These are phyloP conservation scores for Aspergillus diversus DNA, from an alignment of 495 filamentous ascomycete genomes.

Conservation along the genomic window DNA sequence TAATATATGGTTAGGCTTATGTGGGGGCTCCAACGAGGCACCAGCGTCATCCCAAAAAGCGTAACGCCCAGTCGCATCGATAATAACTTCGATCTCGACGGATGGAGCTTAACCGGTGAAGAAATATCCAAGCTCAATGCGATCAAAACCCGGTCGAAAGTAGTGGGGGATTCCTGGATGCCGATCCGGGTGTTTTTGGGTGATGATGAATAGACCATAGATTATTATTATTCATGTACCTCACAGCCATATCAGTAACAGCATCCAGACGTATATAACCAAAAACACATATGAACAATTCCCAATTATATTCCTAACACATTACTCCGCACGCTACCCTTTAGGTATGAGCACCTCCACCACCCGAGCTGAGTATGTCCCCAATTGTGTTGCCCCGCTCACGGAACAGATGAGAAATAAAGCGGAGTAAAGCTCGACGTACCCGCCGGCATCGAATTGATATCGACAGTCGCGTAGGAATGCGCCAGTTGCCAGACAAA, in stretches of 20 bases:
- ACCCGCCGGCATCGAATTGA: neutral
- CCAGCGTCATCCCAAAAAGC: neutral
- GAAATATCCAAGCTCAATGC: neutral
- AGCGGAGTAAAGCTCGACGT: no score
- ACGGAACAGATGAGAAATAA: no score
- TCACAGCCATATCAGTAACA: no score
- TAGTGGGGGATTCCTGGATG: constrained; percentile 15
- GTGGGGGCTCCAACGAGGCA: neutral
- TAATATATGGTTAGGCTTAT: no score
- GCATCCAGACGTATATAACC: no score
- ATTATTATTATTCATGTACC: no score
- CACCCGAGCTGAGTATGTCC: no score
- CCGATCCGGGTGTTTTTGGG: constrained; percentile 8
- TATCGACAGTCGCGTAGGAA: neutral
- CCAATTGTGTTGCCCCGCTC: no score
- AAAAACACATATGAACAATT: no score
- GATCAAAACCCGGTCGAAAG: constrained; percentile 12
- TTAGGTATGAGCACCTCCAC: no score
- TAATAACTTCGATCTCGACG: constrained; percentile 13
- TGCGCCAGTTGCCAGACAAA: neutral
- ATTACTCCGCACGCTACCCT: no score
- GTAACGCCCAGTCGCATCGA: constrained; percentile 11
- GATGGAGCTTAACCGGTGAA: neutral
- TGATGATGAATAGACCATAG: constrained; percentile 10
- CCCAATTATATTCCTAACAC: no score